Conservation (phyloP, 805 yeast genomes). For the Myxozyma mucilagina region DNA sequence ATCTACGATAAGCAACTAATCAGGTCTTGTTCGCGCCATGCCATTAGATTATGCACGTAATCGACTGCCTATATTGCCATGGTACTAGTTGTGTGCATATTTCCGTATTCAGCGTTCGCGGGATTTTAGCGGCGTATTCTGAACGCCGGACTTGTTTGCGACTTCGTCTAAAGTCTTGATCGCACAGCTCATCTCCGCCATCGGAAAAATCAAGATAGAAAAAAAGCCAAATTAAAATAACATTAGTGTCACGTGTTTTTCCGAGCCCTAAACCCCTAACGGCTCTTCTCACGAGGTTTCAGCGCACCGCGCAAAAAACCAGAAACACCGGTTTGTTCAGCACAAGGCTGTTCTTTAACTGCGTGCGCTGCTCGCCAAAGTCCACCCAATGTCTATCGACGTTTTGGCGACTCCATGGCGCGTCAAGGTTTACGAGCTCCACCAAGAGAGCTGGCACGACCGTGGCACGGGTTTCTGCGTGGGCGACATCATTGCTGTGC, state of each 20-base stretch:
- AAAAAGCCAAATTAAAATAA: neutral
- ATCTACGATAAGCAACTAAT: too few species aligned
- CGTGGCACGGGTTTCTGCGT: constrained; percentile 88
- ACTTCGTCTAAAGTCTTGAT: too few species aligned
- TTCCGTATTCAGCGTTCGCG: too few species aligned
- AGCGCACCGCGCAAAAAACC: too few species aligned
- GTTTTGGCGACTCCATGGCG: constrained; percentile 58
- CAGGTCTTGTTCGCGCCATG: too few species aligned
- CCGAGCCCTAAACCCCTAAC: constrained; percentile 4
- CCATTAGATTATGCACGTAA: too few species aligned
- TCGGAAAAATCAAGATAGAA: neutral
- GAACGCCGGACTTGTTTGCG: too few species aligned
- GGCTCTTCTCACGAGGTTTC: neutral
- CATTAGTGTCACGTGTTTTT: constrained; percentile 3
- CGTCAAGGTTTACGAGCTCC: constrained; percentile 86
- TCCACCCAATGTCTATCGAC: constrained; percentile 32
- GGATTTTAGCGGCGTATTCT: too few species aligned
- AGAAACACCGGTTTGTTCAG: too few species aligned
- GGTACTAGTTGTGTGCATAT: too few species aligned
- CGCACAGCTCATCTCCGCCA: too few species aligned
- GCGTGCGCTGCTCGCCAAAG: neutral
- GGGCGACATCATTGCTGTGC: constrained; percentile 45
- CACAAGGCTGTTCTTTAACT: neutral
- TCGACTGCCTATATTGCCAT: too few species aligned
- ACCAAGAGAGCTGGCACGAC: constrained; percentile 84